phyloP scores from a whole-genome alignment of 768 basidiomycete genomes.

The Lanmaoa pseudosensibilis region DNA sequence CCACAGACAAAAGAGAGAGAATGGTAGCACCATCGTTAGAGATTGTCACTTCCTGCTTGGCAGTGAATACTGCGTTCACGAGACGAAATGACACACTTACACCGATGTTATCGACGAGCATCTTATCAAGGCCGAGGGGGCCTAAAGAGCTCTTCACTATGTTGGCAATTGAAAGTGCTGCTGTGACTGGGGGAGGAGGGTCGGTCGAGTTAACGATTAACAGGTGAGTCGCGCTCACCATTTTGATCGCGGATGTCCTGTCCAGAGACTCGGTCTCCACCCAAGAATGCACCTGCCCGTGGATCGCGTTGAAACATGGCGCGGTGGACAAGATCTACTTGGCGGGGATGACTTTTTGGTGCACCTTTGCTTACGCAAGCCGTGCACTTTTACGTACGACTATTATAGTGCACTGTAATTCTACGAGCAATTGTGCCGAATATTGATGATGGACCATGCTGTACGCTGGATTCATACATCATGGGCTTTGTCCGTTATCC shows the following conservation, averaged over 20 bases:
- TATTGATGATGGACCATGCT: no score
- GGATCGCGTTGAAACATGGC: constrained; percentile 90
- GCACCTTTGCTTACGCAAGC: constrained; percentile 24
- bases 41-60: constrained; percentile 90
- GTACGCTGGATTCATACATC: neutral
- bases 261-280: constrained; percentile 90
- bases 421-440: neutral
- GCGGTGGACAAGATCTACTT: constrained; percentile 8
- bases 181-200: constrained; percentile 62
- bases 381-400: neutral
- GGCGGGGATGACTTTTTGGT: neutral
- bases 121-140: constrained; percentile 92
- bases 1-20: constrained; percentile 87
- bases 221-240: constrained; percentile 49
- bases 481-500: no score
- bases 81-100: constrained; percentile 44
- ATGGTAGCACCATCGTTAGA: constrained; percentile 99
- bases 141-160: constrained; percentile 96
- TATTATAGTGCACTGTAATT: neutral
- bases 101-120: constrained; percentile 98
- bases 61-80: constrained; percentile 8
- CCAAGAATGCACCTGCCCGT: constrained; percentile 86
- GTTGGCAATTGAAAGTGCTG: constrained; percentile 95
- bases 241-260: constrained; percentile 97
- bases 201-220: neutral